Evolutionary conservation across 192 early-diverging fungal species (phyloP), one percentile per base, ranked within the genome.

Genomic region (Backusella morwellensis): DNA sequence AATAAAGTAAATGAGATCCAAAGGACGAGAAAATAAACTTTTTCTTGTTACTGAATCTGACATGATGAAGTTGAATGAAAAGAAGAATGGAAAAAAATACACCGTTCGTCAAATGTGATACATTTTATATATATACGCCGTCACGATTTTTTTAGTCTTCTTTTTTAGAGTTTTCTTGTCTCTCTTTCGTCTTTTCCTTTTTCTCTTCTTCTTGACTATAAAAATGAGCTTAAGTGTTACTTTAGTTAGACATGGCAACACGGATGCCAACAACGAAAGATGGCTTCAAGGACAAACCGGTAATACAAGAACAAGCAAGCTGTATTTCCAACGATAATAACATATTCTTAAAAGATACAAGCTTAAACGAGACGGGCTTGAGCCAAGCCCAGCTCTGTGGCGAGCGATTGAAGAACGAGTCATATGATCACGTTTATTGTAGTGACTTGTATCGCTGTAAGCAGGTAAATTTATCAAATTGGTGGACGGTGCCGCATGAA

Each of bases 1-100:
- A 3, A 81, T 72, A 35, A 93, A 82, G 80, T 85, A 93, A 47
- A 91, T 73, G 15, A 87, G 63, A 69, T 95, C 93, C 35, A 92
- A 80, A 11, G 81, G 77, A 34, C 85, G 82, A 15, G 81, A 77
- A 29, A 78, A 59, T 74, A 85, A 21, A 32, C 63, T 29, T 21
- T 26, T 74, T 38, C 23, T 70, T 41, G 35, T 23, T 29, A 47
- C 11, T 40, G 41, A 59, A 26, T 21, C 12, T 2, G 56, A 59
- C 56, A 59, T 59, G 56, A 59, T 59, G 56, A 59, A 11, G 19
- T 3, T 56, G 1, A 21, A 56, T 7, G 8, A 56, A 21, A 32
- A 56, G 1, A 23, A 56, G 12, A 26, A 23, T 12, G 8, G 41
- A 42, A 19, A 50, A 3, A 44, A 44, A 44, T 17, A 17, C 12